These are phyloP conservation scores for Phalaenopsis equestris DNA, from an alignment of 106 monocot genomes.

Conservation along the genomic window DNA sequence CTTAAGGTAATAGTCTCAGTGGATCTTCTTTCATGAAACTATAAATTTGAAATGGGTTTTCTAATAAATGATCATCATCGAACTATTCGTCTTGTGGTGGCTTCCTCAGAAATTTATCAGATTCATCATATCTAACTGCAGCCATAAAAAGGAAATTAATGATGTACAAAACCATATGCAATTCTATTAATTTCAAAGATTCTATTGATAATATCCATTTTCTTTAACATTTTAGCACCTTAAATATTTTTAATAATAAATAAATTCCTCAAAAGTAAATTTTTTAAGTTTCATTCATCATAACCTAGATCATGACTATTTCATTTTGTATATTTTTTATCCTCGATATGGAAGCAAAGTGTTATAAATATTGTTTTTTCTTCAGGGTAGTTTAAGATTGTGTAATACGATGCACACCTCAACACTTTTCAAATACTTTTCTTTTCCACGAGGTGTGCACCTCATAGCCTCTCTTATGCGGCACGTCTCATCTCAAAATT, in stretches of 20 bases:
- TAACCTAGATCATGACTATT: background rate
- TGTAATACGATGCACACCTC: too few species aligned
- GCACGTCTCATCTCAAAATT: too few species aligned
- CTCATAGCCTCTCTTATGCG: too few species aligned
- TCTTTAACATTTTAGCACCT: background rate
- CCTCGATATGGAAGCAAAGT: background rate
- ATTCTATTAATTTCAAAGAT: background rate
- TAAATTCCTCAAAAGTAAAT: background rate
- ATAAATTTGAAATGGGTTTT: background rate
- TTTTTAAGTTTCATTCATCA: background rate
- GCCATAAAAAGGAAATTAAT: background rate
- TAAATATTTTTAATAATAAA: background rate
- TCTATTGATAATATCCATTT: background rate
- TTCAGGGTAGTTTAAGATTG: background rate
- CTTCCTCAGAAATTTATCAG: background rate
- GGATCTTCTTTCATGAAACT: background rate
- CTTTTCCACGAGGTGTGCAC: too few species aligned
- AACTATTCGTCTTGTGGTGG: background rate
- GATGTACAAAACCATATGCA: background rate
- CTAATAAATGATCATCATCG: background rate
- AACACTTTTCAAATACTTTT: too few species aligned
- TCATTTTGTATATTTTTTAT: background rate
- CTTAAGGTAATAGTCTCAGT: constrained; percentile 34
- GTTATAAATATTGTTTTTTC: background rate
- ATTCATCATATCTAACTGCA: background rate